These are phyloP conservation scores for Globisporangium recalcitrans DNA, from an alignment of 352 stramenopile species.

Conservation along the genomic window DNA sequence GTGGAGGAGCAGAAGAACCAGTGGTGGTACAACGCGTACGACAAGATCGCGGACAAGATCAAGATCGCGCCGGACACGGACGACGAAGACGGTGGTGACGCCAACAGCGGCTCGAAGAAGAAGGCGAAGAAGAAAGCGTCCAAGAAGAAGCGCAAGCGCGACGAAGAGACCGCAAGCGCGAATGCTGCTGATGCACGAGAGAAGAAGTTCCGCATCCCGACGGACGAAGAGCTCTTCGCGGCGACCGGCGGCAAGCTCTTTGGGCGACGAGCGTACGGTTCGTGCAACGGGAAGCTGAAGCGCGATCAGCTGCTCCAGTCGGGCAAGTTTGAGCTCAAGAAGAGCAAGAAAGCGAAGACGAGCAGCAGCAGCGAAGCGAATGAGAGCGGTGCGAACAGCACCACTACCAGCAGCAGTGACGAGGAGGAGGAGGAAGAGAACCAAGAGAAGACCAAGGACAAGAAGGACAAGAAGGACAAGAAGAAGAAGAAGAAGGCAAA, in stretches of 20 bases:
- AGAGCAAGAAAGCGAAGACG: constrained; percentile 12
- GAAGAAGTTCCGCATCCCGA: constrained; percentile 73
- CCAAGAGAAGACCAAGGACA: constrained; percentile 25
- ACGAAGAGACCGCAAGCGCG: constrained; percentile 9
- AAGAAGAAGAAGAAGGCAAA: constrained; percentile 11
- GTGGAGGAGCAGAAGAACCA: constrained; percentile 64
- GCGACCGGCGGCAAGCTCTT: constrained; percentile 95
- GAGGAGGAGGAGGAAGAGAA: constrained; percentile 11
- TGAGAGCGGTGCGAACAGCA: neutral
- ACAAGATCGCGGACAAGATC: constrained; percentile 85
- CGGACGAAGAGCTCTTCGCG: constrained; percentile 94
- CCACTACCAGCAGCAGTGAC: constrained; percentile 9
- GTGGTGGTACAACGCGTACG: constrained; percentile 88
- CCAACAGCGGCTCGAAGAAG: constrained; percentile 48
- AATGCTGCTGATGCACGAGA: constrained; percentile 23
- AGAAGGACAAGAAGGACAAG: too few relatives aligned
- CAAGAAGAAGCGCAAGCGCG: constrained; percentile 32
- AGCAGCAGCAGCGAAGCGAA: constrained; percentile 12
- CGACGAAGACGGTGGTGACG: constrained; percentile 29
- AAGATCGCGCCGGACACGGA: constrained; percentile 66
- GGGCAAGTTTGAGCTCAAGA: constrained; percentile 16
- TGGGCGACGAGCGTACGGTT: constrained; percentile 90
- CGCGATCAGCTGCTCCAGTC: constrained; percentile 58
- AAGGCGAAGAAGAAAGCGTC: constrained; percentile 42
- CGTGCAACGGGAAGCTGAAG: constrained; percentile 83